These are phyloP conservation scores for Aegilops sharonensis DNA, from an alignment of 176 grass and related monocot species.

Conservation along the genomic window DNA sequence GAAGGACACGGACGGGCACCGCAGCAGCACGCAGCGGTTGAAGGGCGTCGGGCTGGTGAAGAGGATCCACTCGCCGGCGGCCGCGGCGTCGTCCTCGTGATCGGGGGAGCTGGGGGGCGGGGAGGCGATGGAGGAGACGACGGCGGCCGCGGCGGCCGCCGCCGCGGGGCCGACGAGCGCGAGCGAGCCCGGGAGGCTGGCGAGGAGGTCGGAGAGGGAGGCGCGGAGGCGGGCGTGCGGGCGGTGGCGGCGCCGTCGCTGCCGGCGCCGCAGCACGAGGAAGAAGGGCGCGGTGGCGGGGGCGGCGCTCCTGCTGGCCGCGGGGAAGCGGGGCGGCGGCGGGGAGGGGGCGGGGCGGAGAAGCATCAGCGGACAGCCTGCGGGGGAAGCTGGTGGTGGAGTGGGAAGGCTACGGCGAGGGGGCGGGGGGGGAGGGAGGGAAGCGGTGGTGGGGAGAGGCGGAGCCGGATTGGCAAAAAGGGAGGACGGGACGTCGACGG, in stretches of 20 bases:
- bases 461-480: slow-evolving; percentile 16
- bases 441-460: slow-evolving; percentile 39
- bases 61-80: slow-evolving; percentile 64
- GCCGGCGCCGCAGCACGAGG: slow-evolving; percentile 21
- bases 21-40: slow-evolving; percentile 70
- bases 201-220: slow-evolving; percentile 50
- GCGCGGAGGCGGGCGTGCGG: slow-evolving; percentile 24
- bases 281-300: slow-evolving; percentile 18
- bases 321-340: not conserved
- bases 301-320: slow-evolving; percentile 13
- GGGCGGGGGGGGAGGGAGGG: not conserved
- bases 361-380: slow-evolving; percentile 32
- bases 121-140: slow-evolving; percentile 31
- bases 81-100: slow-evolving; percentile 25
- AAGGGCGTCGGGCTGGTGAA: slow-evolving; percentile 89
- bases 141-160: slow-evolving; percentile 26
- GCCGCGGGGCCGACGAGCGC: slow-evolving; percentile 59
- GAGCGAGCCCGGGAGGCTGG: slow-evolving; percentile 46
- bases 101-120: not conserved
- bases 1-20: slow-evolving; percentile 90
- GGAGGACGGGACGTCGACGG: slow-evolving; percentile 25
- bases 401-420: not conserved
- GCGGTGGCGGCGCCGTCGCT: not conserved
- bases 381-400: not conserved
- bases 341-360: slow-evolving; percentile 37